Conservation (phyloP, 2,329 filamentous ascomycete genomes). For the Gnomoniopsis sp. region DNA sequence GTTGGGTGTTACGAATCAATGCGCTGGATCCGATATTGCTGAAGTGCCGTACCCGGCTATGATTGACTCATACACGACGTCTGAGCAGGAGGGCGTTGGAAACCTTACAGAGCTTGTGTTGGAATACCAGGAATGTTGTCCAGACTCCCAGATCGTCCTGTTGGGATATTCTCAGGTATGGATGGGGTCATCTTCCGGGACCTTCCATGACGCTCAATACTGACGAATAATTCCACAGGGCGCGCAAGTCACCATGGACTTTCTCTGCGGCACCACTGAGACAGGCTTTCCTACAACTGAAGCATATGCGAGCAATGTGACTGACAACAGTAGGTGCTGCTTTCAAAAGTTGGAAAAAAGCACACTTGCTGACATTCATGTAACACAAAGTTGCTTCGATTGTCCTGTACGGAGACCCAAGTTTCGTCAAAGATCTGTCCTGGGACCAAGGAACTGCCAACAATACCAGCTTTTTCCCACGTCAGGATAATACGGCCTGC, state of each 20-base stretch:
- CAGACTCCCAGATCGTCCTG: constrained; percentile 37
- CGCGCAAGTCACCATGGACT: constrained; percentile 35
- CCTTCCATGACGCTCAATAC: background rate
- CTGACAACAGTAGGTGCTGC: constrained; percentile 29
- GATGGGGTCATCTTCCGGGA: background rate
- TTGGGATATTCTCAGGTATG: constrained; percentile 40
- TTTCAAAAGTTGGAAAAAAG: too few species aligned
- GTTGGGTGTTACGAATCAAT: constrained; percentile 27
- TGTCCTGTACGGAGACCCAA: constrained; percentile 39
- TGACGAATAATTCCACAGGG: constrained; percentile 25
- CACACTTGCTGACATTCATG: constrained; percentile 11
- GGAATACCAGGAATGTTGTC: constrained; percentile 32
- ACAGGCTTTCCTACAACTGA: constrained; percentile 1
- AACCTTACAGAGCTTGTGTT: constrained; percentile 29
- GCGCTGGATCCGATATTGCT: constrained; percentile 32
- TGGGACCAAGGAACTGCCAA: constrained; percentile 9
- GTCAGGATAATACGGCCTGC: constrained; percentile 4
- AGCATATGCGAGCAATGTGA: constrained; percentile 24
- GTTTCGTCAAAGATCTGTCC: background rate
- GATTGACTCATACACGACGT: constrained; percentile 30
- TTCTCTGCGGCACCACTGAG: constrained; percentile 31
- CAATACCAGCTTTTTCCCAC: constrained; percentile 7
- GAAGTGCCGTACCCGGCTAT: constrained; percentile 37
- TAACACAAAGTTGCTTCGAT: constrained; percentile 41
- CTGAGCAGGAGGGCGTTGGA: constrained; percentile 31